These are phyloP conservation scores for Hortiboletus flavorubellus DNA, from an alignment of 768 basidiomycete genomes.

Conservation along the genomic window DNA sequence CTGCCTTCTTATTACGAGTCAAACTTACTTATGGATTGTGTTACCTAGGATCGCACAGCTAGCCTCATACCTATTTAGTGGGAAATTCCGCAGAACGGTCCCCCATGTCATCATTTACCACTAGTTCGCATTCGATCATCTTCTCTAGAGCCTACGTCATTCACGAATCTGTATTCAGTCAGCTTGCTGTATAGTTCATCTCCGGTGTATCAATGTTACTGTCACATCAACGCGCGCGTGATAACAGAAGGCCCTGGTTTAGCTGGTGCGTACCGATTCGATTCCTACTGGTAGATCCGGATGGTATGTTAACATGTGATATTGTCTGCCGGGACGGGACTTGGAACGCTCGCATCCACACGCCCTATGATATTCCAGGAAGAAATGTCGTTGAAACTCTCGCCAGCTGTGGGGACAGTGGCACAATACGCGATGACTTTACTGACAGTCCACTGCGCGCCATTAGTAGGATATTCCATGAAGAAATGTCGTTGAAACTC, in stretches of 20 bases:
- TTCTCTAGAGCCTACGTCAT: background rate
- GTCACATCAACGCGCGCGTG: background rate
- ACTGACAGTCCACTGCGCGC: too few species aligned
- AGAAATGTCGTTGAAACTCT: too few species aligned
- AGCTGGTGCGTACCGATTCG: too few species aligned
- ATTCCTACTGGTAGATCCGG: too few species aligned
- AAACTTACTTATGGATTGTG: constrained; percentile 5
- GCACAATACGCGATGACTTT: too few species aligned
- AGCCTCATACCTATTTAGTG: background rate
- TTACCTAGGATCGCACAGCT: constrained; percentile 11
- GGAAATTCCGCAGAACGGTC: constrained; percentile 5
- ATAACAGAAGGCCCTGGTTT: background rate
- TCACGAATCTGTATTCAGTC: constrained; percentile 2
- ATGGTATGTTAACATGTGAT: too few species aligned
- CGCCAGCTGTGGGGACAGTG: too few species aligned
- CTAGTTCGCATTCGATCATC: background rate
- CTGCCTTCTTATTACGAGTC: constrained; percentile 4
- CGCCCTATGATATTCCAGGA: too few species aligned
- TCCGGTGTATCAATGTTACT: background rate
- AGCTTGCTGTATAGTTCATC: background rate
- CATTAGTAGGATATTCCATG: too few species aligned
- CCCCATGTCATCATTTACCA: background rate
- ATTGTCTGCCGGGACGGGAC: too few species aligned
- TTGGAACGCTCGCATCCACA: too few species aligned
- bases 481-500: too few species aligned